Conservation (phyloP, 305 asterid genomes). For the Fraxinus latifolia region DNA sequence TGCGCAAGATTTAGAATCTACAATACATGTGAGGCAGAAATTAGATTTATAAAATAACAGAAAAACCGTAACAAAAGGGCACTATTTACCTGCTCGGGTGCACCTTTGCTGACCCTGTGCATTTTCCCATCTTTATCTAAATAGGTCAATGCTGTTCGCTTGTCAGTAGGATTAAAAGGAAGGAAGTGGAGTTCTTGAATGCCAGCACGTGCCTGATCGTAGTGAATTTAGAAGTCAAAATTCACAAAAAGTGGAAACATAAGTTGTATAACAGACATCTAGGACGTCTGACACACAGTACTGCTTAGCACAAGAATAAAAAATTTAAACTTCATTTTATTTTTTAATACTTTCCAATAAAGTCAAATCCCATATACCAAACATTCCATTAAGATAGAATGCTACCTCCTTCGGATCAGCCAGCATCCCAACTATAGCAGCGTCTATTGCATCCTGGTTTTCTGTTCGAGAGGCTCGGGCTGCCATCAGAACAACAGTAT, state of each 20-base stretch:
- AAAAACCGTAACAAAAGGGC: background rate
- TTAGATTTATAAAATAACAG: constrained; percentile 24
- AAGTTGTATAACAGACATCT: background rate
- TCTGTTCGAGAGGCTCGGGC: constrained; percentile 95
- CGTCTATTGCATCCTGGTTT: constrained; percentile 96
- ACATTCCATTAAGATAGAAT: background rate
- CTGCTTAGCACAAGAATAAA: background rate
- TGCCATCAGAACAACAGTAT: constrained; percentile 95
- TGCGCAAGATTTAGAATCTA: constrained; percentile 67
- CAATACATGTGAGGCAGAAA: constrained; percentile 15
- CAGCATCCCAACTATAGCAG: constrained; percentile 92
- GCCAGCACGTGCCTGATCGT: constrained; percentile 81
- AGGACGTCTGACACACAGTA: background rate
- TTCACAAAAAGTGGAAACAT: constrained; percentile 11
- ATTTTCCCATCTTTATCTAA: constrained; percentile 59
- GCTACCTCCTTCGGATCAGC: constrained; percentile 98
- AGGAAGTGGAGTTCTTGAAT: constrained; percentile 73
- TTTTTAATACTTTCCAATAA: background rate
- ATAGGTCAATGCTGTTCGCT: constrained; percentile 77
- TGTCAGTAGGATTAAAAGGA: constrained; percentile 81
- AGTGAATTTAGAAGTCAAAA: constrained; percentile 17
- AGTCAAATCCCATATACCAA: background rate
- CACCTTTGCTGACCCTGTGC: constrained; percentile 90
- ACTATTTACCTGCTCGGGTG: constrained; percentile 71
- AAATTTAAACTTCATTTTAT: background rate